Conservation (phyloP, 768 basidiomycete genomes). For the Flagelloscypha sp. region DNA sequence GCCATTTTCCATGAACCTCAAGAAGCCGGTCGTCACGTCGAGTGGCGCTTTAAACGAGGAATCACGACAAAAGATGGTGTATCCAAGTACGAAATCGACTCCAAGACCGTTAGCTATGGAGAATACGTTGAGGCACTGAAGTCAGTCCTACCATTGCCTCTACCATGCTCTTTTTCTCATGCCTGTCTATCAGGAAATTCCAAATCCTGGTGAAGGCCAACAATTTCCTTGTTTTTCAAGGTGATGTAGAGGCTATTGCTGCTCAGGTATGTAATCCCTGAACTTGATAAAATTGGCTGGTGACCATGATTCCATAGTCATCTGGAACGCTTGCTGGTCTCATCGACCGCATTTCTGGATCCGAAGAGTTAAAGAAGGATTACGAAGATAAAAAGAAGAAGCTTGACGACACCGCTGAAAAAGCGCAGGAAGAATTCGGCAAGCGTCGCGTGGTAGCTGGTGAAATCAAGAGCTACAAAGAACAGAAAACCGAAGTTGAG, state of each 20-base stretch:
- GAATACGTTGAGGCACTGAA: slow-evolving; percentile 85
- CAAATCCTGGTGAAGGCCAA: slow-evolving; percentile 98
- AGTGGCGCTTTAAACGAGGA: slow-evolving; percentile 88
- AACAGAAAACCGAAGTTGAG: slow-evolving; percentile 91
- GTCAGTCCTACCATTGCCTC: no score
- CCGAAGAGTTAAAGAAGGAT: slow-evolving; percentile 77
- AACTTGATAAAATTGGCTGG: no score
- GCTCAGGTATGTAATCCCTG: no score
- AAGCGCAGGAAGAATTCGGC: slow-evolving; percentile 89
- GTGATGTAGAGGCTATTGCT: slow-evolving; percentile 96
- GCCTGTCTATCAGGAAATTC: no score
- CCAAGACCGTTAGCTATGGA: slow-evolving; percentile 72
- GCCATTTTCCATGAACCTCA: slow-evolving; percentile 78
- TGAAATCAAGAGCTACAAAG: slow-evolving; percentile 96
- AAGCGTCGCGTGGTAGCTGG: slow-evolving; percentile 89
- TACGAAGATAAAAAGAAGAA: slow-evolving; percentile 86
- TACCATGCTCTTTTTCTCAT: no score
- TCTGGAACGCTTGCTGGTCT: slow-evolving; percentile 82
- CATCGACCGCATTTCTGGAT: slow-evolving; percentile 94
- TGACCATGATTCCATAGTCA: no score
- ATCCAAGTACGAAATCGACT: slow-evolving; percentile 88
- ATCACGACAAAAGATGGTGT: slow-evolving; percentile 81
- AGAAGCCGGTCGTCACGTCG: no score
- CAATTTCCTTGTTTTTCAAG: slow-evolving; percentile 99
- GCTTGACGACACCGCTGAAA: slow-evolving; percentile 87